Percentiles rank a stretch among this genome's conserved stretches.
These are phyloP conservation scores for Diaporthe velutina DNA, from an alignment of 2,329 filamentous ascomycete genomes.

Conservation along the genomic window DNA sequence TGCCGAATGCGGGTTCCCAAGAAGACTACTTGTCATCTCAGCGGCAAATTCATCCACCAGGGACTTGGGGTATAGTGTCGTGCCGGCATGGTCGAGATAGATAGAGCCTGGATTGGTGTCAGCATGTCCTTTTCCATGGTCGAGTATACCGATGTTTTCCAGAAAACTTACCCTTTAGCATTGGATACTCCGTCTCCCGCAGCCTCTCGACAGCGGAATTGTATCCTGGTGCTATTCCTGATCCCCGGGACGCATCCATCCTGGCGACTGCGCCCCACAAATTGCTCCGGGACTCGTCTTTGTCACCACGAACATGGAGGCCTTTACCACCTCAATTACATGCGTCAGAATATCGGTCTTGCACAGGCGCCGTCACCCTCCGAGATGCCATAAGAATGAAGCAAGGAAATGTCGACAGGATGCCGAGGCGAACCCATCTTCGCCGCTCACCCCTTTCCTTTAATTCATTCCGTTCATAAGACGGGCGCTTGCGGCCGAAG, in stretches of 20 bases:
- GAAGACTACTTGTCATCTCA: slow-evolving; percentile 84
- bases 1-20: slow-evolving; percentile 92
- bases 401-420: neutral
- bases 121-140: neutral
- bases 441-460: neutral
- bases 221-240: slow-evolving; percentile 56
- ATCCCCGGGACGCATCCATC: slow-evolving; percentile 30
- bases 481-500: slow-evolving; percentile 35
- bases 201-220: slow-evolving; percentile 71
- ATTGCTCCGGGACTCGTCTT: neutral
- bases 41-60: slow-evolving; percentile 82
- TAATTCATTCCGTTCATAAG: slow-evolving; percentile 16
- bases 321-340: neutral
- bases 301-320: slow-evolving; percentile 25
- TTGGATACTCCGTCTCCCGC: slow-evolving; percentile 74
- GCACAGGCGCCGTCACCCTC: neutral
- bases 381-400: neutral
- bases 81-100: slow-evolving; percentile 96
- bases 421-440: neutral
- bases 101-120: slow-evolving; percentile 68
- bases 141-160: neutral
- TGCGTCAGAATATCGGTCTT: neutral
- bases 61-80: slow-evolving; percentile 85
- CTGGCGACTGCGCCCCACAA: slow-evolving; percentile 29
- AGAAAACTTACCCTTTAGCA: slow-evolving; percentile 71